Base-by-base conservation (phyloP, 2,329 filamentous ascomycete genomes). In the Talaromyces pinophilus region DNA sequence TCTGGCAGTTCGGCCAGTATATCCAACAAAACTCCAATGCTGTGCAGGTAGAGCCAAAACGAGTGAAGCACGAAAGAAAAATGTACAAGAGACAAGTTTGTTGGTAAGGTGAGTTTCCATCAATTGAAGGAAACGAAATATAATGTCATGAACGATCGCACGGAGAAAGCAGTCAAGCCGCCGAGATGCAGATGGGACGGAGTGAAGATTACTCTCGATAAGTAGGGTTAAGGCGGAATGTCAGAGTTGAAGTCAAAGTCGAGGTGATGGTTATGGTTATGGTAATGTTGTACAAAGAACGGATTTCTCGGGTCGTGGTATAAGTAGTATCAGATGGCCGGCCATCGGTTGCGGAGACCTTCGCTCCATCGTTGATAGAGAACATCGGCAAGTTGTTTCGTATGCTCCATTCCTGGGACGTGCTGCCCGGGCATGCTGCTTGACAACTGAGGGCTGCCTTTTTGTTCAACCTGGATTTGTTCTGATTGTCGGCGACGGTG, bases 331-430 rank as follows among this genome's bases (percentile, higher is more conserved):
- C 65, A 73, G 57, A 71, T 65, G 59, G 74, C 80, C 19, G 82
- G 81, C 90, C 90, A 93, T 65, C 90, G 84, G 64, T 87, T 85
- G 69, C 89, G 88, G 72, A 98, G 81, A 1, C 92, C 93, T 67
- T 96, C 92, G 2, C 90, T 88, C 95, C 95, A 99, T 52, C 94
- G 87, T 17, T 89, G 88, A 79, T 97, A 98, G 22, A 99, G 85
- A 22, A 96, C 92, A 76, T 97, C 93, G 1, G 92, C 92, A 44
- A 98, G 84, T 75, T 96, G 88, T 74, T 92, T 92, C 70, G 90
- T 91, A 79, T 97, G 94, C 78, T 97, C 93, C 92, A 97, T 94
- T 1, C 93, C 94, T 1, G 88, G 85, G 65, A 84, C 80, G 59
- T 82, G 76, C 69, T 86, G 82, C 11, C 85, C 88, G 1, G 87